Evolutionary conservation across 306 rosid species (phyloP).

Genomic region (Acacia crassicarpa): DNA sequence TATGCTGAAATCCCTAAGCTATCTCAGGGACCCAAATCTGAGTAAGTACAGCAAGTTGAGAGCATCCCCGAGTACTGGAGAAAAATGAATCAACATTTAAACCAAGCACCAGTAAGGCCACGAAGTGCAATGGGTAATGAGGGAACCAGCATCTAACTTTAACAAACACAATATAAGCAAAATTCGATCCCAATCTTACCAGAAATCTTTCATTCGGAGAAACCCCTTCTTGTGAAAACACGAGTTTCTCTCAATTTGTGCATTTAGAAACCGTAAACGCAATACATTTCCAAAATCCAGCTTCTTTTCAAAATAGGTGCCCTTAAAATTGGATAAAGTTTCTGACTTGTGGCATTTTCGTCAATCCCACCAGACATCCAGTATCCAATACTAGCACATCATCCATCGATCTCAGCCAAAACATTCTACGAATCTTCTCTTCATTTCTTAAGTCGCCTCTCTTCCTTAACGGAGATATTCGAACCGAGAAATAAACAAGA

Average conservation of each 20-base stretch:
- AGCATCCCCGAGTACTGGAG: neutral
- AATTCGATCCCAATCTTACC: conserved; percentile 44
- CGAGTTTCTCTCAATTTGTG: conserved; percentile 19
- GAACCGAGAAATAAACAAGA: neutral
- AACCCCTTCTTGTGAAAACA: conserved; percentile 12
- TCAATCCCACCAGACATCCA: conserved; percentile 24
- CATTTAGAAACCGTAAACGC: conserved; percentile 27
- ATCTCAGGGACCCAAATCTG: conserved; percentile 32
- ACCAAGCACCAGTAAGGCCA: conserved; percentile 7
- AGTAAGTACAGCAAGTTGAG: neutral
- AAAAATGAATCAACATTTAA: conserved; percentile 14
- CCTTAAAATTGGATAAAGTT: conserved; percentile 13
- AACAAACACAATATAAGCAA: conserved; percentile 18
- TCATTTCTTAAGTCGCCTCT: neutral
- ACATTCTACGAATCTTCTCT: neutral
- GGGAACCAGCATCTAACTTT: neutral
- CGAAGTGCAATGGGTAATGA: neutral
- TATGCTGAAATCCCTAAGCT: conserved; percentile 10
- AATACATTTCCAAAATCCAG: conserved; percentile 12
- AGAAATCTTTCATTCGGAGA: conserved; percentile 30
- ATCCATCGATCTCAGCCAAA: conserved; percentile 6
- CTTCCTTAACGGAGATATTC: neutral
- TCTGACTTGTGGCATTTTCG: conserved; percentile 37
- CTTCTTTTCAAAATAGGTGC: conserved; percentile 23
- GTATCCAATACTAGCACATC: conserved; percentile 13